Evolutionary conservation across 1,284 basidiomycete genomes (phyloP).

Genomic region (Porodaedalea pini): DNA sequence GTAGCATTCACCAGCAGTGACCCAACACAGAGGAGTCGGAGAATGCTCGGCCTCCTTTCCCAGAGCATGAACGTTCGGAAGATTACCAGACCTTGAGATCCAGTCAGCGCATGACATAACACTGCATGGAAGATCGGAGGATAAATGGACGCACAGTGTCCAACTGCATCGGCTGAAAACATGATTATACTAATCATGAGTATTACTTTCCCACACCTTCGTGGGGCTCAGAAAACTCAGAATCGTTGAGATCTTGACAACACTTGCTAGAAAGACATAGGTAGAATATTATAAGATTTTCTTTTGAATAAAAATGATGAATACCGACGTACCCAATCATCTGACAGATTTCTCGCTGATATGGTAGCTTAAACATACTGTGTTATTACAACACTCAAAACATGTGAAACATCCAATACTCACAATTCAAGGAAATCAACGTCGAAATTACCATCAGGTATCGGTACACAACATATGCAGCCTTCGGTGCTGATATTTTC

Average conservation of each 20-base stretch:
- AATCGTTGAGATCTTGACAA: neutral
- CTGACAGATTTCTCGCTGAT: neutral
- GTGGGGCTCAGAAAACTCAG: neutral
- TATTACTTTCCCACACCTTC: neutral
- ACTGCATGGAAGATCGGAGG: neutral
- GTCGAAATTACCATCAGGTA: neutral
- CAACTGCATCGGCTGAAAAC: neutral
- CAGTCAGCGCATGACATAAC: neutral
- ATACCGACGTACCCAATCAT: neutral
- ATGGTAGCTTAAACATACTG: neutral
- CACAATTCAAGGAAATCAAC: neutral
- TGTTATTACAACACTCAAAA: too few relatives aligned
- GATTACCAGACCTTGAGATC: constrained; percentile 1
- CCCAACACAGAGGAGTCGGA: neutral
- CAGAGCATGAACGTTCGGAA: constrained; percentile 11
- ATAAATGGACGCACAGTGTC: neutral
- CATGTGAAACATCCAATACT: neutral
- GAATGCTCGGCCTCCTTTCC: neutral
- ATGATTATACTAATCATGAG: neutral
- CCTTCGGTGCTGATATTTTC: neutral
- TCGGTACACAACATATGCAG: neutral
- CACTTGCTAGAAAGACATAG: neutral
- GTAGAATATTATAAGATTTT: neutral
- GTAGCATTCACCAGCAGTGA: neutral
- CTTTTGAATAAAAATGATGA: neutral